Evolutionary conservation across 257 asterid genomes (phyloP), one percentile per base, ranked within the genome.

Genomic region (Plantago ovata): DNA sequence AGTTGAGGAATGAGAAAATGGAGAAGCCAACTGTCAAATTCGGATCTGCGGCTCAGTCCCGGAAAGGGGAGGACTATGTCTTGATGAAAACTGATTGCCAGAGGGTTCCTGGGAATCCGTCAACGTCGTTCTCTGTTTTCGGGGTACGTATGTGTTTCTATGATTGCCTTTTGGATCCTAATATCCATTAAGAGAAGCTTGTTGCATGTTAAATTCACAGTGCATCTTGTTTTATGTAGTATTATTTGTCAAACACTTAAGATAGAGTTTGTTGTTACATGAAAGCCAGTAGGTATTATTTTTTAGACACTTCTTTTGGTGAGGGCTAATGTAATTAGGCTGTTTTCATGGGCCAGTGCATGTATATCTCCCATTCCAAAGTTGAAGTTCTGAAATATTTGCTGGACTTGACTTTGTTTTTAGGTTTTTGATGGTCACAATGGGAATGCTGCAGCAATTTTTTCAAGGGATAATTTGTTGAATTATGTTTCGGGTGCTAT

Each of bases 391-490:
- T 28, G 7, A 28, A 3, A 28, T 28, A 28, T 28, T 28, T 28
- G 36, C 36, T 28, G 7, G 4, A 0, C 36, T 49, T 49, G 36
- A 24, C 16, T 49, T 5, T 11, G 9, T 53, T 20, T 64, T 55
- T 76, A 89, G 95, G 53, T 89, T 15, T 85, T 89, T 46, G 95
- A 89, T 57, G 96, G 96, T 62, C 96, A 89, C 58, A 85, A 89
- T 60, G 96, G 96, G 55, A 75, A 66, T 59, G 84, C 80, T 44
- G 95, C 94, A 0, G 96, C 96, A 22, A 79, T 85, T 12, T 89
- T 62, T 66, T 75, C 94, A 2, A 81, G 77, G 58, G 96, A 89
- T 56, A 67, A 83, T 58, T 66, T 89, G 43, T 56, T 89, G 43
- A 78, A 58, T 62, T 76, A 81, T 52, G 78, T 89, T 12, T 60